Evolutionary conservation across 441 rosid species (phyloP), one percentile per base, ranked within the genome.

Genomic region (Eugenia klotzschiana): DNA sequence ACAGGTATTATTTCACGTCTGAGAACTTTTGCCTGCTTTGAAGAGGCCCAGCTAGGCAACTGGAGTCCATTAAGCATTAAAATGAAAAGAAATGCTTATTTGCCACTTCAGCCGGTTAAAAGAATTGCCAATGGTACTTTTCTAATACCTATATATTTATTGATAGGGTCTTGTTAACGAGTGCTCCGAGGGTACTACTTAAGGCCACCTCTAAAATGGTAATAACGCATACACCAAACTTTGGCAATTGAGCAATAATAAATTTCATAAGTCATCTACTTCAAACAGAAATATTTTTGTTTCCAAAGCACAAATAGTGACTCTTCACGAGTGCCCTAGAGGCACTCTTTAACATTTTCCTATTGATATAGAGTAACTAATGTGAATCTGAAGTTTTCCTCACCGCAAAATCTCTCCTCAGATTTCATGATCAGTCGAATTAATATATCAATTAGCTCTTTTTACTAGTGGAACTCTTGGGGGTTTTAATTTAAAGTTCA

Each of bases 1-100:
- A 87, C 98, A 96, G 99, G 99, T 96, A 87, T 69, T 64, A 81
- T 49, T 72, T 86, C 81, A 54, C 81, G 79, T 54, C 74, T 88
- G 77, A 60, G 46, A 69, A 33, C 46, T 69, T 69, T 69, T 69
- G 46, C 14, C 46, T 20, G 77, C 46, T 69, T 69, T 69, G 46
- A 60, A 3, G 77, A 33, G 15, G 77, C 4, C 46, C 46, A 69
- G 37, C 77, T 33, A 37, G 77, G 77, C 25, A 33, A 33, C 15
- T 69, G n/a, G 14, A 64, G 43, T 64, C 74, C 74, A 29, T 33
- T 33, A 64, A 64, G 18, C 74, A 33, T 64, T 29, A 29, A 33
- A 33, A 33, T 64, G 7, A 64, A 29, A 33, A 33, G 43, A 64
- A 64, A 33, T 18, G 43, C 43, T 64, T 22, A 33, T 33, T 64